Evolutionary conservation across 1,284 basidiomycete genomes (phyloP).

Genomic region (Dichomitus squalens): DNA sequence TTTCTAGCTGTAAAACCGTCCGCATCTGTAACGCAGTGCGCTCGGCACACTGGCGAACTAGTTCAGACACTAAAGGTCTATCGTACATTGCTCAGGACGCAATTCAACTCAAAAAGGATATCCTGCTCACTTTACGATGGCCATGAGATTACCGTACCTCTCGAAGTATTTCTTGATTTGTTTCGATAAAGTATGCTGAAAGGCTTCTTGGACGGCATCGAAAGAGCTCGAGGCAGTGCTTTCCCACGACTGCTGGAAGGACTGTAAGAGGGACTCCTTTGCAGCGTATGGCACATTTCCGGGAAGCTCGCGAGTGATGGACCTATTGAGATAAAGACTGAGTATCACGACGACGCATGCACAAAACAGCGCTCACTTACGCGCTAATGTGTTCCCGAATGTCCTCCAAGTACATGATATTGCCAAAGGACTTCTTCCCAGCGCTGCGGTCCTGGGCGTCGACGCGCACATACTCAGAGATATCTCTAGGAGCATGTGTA

Average conservation of each 20-base stretch:
- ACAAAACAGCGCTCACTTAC: constrained; percentile 10
- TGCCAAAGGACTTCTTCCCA: constrained; percentile 1
- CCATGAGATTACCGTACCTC: constrained; percentile 32
- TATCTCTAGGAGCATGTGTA: constrained; percentile 11
- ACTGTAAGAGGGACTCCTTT: constrained; percentile 42
- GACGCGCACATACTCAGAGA: constrained; percentile 26
- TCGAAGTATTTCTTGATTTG: constrained; percentile 34
- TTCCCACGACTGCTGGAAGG: constrained; percentile 44
- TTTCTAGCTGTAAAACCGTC: constrained; percentile 31
- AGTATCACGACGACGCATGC: neutral
- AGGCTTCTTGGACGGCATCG: constrained; percentile 32
- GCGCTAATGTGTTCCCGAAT: constrained; percentile 24
- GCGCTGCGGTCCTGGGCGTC: constrained; percentile 27
- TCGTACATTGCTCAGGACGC: neutral
- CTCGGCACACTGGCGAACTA: constrained; percentile 12
- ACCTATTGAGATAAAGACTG: constrained; percentile 32
- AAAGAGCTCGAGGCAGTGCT: constrained; percentile 41
- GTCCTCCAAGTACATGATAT: constrained; percentile 24
- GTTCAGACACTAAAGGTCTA: constrained; percentile 10
- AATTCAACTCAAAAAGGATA: no score
- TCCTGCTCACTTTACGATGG: constrained; percentile 29
- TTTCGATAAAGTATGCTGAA: constrained; percentile 27
- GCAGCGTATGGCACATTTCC: constrained; percentile 53
- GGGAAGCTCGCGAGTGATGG: constrained; percentile 52
- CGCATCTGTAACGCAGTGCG: constrained; percentile 20